phyloP scores from a whole-genome alignment of 176 grass and related monocot species.

The Metroxylon sagu region DNA sequence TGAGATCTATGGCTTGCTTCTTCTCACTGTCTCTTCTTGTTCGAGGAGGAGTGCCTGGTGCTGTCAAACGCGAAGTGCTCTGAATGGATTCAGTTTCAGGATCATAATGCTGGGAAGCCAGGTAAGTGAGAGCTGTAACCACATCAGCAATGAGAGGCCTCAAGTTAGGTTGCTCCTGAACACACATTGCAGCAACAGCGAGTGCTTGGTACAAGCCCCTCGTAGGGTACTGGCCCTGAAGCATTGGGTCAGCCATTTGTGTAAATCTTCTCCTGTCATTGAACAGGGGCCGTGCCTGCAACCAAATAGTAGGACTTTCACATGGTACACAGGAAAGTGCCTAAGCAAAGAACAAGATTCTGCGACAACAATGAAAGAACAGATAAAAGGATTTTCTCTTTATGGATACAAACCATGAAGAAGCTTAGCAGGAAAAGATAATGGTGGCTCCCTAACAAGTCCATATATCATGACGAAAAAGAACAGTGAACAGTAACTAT shows the following conservation, averaged over 20 bases:
- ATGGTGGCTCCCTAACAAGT: too few relatives aligned
- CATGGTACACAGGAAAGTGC: neutral
- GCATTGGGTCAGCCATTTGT: slow-evolving; percentile 64
- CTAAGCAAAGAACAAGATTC: too few relatives aligned
- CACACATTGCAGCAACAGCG: slow-evolving; percentile 80
- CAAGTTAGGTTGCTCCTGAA: slow-evolving; percentile 71
- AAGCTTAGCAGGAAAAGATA: too few relatives aligned
- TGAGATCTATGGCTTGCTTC: neutral
- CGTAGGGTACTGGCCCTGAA: slow-evolving; percentile 49
- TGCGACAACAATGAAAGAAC: neutral
- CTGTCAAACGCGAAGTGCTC: slow-evolving; percentile 1
- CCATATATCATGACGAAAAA: too few relatives aligned
- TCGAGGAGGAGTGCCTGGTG: slow-evolving; percentile 20
- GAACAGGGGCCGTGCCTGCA: slow-evolving; percentile 77
- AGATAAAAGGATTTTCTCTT: too few relatives aligned
- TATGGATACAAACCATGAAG: too few relatives aligned
- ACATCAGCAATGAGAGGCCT: slow-evolving; percentile 76
- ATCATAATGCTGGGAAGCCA: slow-evolving; percentile 53
- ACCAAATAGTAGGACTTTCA: slow-evolving; percentile 4
- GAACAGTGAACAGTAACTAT: too few relatives aligned
- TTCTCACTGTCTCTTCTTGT: slow-evolving; percentile 2
- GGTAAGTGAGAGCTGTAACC: slow-evolving; percentile 68
- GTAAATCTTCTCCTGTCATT: slow-evolving; percentile 79
- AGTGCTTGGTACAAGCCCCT: slow-evolving; percentile 80
- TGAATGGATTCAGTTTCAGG: slow-evolving; percentile 24